phyloP scores from a whole-genome alignment of 192 early-diverging fungal genomes.

The Backusella liffmaniae region DNA sequence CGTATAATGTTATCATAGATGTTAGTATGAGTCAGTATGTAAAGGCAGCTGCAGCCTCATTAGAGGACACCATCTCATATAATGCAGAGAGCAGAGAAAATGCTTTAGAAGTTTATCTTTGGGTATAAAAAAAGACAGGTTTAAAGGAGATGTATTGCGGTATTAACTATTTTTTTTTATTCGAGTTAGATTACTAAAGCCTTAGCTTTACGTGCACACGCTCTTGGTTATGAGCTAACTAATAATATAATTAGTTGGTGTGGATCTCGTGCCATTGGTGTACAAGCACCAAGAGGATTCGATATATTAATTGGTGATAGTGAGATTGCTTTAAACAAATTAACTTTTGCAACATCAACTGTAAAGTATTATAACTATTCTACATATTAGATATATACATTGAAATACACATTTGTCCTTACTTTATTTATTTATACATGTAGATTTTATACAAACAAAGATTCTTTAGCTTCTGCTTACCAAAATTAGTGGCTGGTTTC shows the following conservation, averaged over 20 bases:
- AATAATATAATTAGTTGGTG: slow-evolving; percentile 55
- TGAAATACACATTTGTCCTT: neutral
- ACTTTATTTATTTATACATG: slow-evolving; percentile 31
- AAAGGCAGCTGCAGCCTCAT: neutral
- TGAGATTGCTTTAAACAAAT: slow-evolving; percentile 66
- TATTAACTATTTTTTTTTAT: slow-evolving; percentile 7
- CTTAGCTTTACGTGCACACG: slow-evolving; percentile 52
- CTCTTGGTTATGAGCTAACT: slow-evolving; percentile 52
- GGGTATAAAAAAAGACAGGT: slow-evolving; percentile 12
- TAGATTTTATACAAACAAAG: slow-evolving; percentile 82
- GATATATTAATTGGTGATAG: slow-evolving; percentile 75
- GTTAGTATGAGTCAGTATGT: slow-evolving; percentile 30
- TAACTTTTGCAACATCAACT: slow-evolving; percentile 61
- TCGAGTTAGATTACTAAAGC: slow-evolving; percentile 60
- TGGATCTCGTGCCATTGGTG: slow-evolving; percentile 37
- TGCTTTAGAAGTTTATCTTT: slow-evolving; percentile 22
- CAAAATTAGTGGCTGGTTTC: slow-evolving; percentile 61
- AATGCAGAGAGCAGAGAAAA: neutral
- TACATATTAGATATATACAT: neutral
- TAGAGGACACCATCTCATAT: slow-evolving; percentile 12
- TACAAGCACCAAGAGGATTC: slow-evolving; percentile 65
- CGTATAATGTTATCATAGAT: slow-evolving; percentile 7
- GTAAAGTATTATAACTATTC: slow-evolving; percentile 34
- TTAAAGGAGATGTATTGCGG: neutral
- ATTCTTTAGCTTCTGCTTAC: slow-evolving; percentile 79